phyloP scores from a whole-genome alignment of 129 eudicot species.

The Heracleum sosnowskyi region DNA sequence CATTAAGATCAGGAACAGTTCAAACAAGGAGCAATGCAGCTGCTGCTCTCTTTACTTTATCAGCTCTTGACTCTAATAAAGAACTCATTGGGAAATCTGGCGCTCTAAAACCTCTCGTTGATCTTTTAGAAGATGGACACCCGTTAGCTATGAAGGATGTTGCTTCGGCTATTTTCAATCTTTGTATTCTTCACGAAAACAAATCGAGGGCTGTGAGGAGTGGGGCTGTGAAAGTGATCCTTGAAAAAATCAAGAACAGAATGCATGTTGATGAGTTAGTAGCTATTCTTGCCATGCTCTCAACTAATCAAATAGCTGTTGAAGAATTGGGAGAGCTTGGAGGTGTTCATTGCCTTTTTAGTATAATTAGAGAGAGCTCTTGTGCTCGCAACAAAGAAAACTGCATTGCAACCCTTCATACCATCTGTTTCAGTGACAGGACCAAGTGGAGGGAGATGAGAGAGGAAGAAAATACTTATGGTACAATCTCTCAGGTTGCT shows the following conservation, averaged over 20 bases:
- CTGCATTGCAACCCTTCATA: slow-evolving; percentile 59
- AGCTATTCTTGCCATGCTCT: slow-evolving; percentile 87
- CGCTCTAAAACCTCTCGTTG: slow-evolving; percentile 68
- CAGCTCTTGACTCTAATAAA: slow-evolving; percentile 88
- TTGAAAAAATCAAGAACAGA: slow-evolving; percentile 51
- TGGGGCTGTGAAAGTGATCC: slow-evolving; percentile 66
- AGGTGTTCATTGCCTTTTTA: slow-evolving; percentile 61
- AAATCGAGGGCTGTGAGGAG: slow-evolving; percentile 79
- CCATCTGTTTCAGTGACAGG: slow-evolving; percentile 69
- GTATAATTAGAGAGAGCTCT: slow-evolving; percentile 56
- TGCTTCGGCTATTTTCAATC: slow-evolving; percentile 81
- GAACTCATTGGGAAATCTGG: slow-evolving; percentile 71
- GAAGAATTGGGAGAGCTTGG: slow-evolving; percentile 85
- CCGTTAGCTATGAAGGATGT: slow-evolving; percentile 80
- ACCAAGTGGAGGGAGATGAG: slow-evolving; percentile 76
- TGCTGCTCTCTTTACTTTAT: slow-evolving; percentile 85
- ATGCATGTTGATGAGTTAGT: slow-evolving; percentile 67
- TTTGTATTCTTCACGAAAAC: slow-evolving; percentile 79
- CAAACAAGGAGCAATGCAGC: slow-evolving; percentile 80
- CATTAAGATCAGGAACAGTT: slow-evolving; percentile 64
- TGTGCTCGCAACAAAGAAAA: slow-evolving; percentile 83
- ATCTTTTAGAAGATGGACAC: slow-evolving; percentile 76
- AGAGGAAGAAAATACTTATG: slow-evolving; percentile 62
- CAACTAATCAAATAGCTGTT: slow-evolving; percentile 66
- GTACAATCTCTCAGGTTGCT: slow-evolving; percentile 75